phyloP scores from a whole-genome alignment of 768 basidiomycete genomes.

The Polyporus arcularius region DNA sequence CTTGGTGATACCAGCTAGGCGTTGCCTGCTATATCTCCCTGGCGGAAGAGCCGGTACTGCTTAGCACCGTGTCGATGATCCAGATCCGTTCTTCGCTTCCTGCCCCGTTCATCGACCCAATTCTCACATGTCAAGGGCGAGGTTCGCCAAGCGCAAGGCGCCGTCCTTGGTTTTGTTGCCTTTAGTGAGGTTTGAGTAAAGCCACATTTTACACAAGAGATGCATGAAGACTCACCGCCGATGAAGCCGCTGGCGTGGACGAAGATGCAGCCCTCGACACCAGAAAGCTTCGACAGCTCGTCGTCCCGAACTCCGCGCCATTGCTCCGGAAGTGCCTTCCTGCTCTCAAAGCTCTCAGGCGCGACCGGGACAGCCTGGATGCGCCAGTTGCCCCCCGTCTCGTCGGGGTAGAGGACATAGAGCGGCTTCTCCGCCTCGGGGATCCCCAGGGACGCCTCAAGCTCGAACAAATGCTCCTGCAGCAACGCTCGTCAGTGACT shows the following conservation, averaged over 20 bases:
- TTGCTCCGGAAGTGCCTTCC: constrained; percentile 88
- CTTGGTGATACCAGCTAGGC: too few relatives aligned
- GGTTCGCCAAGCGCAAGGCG: constrained; percentile 74
- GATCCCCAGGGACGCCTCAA: constrained; percentile 63
- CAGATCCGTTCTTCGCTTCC: too few relatives aligned
- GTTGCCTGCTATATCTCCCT: too few relatives aligned
- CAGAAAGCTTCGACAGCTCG: constrained; percentile 66
- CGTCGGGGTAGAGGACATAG: constrained; percentile 92
- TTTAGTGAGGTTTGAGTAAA: constrained; percentile 26
- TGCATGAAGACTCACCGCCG: constrained; percentile 59
- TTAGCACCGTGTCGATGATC: too few relatives aligned
- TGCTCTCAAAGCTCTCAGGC: constrained; percentile 83
- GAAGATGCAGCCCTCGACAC: constrained; percentile 85
- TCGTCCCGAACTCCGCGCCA: constrained; percentile 95
- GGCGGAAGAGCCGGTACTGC: too few relatives aligned
- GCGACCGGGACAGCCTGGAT: constrained; percentile 88
- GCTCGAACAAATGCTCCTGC: constrained; percentile 88
- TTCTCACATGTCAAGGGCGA: constrained; percentile 48
- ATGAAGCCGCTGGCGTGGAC: constrained; percentile 97
- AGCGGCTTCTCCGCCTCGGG: constrained; percentile 56
- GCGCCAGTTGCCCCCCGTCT: constrained; percentile 75
- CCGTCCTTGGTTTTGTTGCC: constrained; percentile 92
- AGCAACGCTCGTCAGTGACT: background rate
- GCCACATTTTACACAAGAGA: background rate
- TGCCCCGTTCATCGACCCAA: background rate